These are phyloP conservation scores for Boletus insuetus DNA, from an alignment of 768 basidiomycete genomes.

Conservation along the genomic window DNA sequence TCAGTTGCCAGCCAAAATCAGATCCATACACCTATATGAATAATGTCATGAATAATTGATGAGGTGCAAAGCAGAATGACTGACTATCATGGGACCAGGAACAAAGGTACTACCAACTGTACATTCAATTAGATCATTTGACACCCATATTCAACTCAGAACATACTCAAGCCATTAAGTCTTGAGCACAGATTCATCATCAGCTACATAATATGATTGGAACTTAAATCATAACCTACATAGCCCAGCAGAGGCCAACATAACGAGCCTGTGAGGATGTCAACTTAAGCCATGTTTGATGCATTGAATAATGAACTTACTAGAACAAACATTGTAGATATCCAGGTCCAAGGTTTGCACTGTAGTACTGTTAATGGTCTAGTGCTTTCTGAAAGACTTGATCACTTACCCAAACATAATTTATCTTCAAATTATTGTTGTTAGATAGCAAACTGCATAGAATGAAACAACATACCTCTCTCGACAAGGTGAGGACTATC, in stretches of 20 bases:
- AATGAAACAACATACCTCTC: neutral
- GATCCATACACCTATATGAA: neutral
- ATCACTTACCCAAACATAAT: conserved; percentile 13
- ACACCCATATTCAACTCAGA: neutral
- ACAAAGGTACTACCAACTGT: neutral
- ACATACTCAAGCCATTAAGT: neutral
- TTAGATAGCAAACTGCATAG: no score
- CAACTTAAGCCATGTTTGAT: neutral
- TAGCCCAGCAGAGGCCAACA: neutral
- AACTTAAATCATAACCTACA: neutral
- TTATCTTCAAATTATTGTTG: neutral
- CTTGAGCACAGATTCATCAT: neutral
- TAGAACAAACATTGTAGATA: conserved; percentile 8
- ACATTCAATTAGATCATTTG: neutral
- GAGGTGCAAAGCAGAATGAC: neutral
- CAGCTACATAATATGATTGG: neutral
- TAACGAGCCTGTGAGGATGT: neutral
- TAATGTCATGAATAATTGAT: no score
- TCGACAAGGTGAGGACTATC: conserved; percentile 1
- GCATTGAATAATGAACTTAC: neutral
- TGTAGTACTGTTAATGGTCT: neutral
- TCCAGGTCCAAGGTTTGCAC: conserved; percentile 7
- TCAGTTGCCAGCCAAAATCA: neutral
- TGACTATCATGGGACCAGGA: neutral
- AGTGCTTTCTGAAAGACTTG: no score